A percentile compares a stretch with the other conserved stretches of the same genome.
These are phyloP conservation scores for Vaccinium macrocarpon DNA, from an alignment of 148 eudicot species.

Conservation along the genomic window DNA sequence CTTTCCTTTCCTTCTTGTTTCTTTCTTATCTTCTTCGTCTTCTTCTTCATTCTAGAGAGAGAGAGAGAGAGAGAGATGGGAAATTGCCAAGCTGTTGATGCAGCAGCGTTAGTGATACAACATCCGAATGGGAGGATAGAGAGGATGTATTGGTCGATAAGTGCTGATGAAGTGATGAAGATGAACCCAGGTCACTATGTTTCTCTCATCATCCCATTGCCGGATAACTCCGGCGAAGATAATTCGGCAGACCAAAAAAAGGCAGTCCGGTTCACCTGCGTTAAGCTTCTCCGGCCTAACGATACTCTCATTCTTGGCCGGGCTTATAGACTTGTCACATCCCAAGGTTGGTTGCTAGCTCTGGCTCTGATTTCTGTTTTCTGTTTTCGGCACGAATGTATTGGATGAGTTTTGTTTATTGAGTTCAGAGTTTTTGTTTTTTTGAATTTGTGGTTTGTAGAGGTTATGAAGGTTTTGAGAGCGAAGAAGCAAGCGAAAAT, in stretches of 20 bases:
- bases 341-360: constrained; percentile 55
- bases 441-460: constrained; percentile 30
- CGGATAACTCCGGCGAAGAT: constrained; percentile 29
- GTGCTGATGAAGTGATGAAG: constrained; percentile 73
- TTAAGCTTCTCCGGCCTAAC: constrained; percentile 82
- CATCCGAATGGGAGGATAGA: constrained; percentile 80
- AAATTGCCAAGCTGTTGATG: constrained; percentile 97
- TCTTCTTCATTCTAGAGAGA: not conserved
- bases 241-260: constrained; percentile 31
- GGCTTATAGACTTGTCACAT: constrained; percentile 82
- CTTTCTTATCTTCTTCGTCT: constrained; percentile 1
- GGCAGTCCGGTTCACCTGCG: constrained; percentile 65
- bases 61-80: constrained; percentile 57
- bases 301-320: constrained; percentile 83
- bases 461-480: constrained; percentile 75
- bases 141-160: constrained; percentile 69
- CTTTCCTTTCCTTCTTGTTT: not conserved
- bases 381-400: not conserved
- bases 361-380: not conserved
- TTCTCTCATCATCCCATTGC: constrained; percentile 79
- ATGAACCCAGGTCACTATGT: constrained; percentile 89
- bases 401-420: not conserved
- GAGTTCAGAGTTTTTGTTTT: not conserved
- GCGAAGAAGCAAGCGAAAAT: constrained; percentile 76
- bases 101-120: constrained; percentile 90